Percentiles rank a stretch among this genome's conserved stretches.
Conservation (phyloP, 208 protist species). For the Acanthamoeba divionensis region DNA sequence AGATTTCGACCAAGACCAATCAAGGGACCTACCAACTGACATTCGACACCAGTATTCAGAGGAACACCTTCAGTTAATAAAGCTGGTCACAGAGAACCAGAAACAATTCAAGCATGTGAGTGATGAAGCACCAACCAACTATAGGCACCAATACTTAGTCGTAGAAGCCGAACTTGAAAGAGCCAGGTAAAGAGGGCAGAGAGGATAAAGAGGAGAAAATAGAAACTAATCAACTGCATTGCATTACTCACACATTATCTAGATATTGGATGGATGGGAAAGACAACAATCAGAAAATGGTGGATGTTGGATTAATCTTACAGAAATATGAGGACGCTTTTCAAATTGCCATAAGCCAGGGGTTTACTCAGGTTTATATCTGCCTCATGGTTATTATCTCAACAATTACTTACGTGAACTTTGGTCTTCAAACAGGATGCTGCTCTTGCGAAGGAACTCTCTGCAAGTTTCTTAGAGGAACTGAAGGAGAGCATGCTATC, state of each 20-base stretch:
- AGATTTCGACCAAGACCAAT: not conserved
- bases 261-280: not conserved
- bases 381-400: too few relatives aligned
- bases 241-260: not conserved
- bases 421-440: conserved; percentile 26
- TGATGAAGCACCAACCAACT: not conserved
- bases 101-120: conserved; percentile 6
- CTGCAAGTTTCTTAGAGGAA: too few relatives aligned
- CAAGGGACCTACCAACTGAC: not conserved
- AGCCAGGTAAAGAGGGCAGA: too few relatives aligned
- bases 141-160: not conserved
- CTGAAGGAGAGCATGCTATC: too few relatives aligned
- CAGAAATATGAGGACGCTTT: not conserved
- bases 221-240: not conserved
- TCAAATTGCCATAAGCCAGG: not conserved
- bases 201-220: too few relatives aligned
- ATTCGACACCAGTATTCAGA: not conserved
- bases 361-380: too few relatives aligned
- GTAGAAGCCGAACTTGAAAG: not conserved
- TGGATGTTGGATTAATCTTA: not conserved
- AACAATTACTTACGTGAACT: too few relatives aligned
- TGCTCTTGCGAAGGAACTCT: conserved; percentile 24
- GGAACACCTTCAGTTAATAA: not conserved
- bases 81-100: not conserved
- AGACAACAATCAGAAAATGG: not conserved